phyloP scores from a whole-genome alignment of 768 basidiomycete genomes.

The Russula ochroleuca region DNA sequence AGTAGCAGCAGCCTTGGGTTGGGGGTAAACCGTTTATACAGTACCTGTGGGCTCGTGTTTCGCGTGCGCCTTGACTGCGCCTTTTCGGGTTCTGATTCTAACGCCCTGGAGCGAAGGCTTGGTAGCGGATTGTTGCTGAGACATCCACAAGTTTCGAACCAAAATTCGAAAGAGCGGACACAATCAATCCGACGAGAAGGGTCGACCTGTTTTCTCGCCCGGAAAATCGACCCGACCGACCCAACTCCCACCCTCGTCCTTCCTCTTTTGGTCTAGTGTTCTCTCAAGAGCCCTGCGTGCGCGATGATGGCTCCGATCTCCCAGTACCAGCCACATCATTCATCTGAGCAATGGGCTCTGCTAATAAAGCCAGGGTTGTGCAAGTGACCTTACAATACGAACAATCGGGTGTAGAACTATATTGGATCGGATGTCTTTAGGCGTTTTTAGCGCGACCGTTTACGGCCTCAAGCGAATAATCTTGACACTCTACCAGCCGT shows the following conservation, averaged over 20 bases:
- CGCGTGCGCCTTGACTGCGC: constrained; percentile 86
- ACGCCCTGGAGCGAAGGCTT: constrained; percentile 93
- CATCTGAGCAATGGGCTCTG: not conserved
- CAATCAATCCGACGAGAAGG: constrained; percentile 16
- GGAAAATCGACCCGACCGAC: not conserved
- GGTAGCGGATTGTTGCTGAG: constrained; percentile 77
- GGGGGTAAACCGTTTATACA: no score
- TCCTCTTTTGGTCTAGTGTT: not conserved
- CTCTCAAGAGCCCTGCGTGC: no score
- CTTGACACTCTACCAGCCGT: not conserved
- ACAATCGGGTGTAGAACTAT: not conserved
- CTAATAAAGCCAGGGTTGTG: not conserved
- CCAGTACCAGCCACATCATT: no score
- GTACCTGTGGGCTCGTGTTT: constrained; percentile 90
- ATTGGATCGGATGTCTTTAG: not conserved
- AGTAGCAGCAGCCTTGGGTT: no score
- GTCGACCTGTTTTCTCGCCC: not conserved
- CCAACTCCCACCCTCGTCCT: not conserved
- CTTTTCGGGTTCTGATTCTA: constrained; percentile 89
- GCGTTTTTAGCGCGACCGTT: not conserved
- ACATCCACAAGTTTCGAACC: constrained; percentile 70
- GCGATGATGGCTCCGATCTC: no score
- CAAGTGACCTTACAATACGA: not conserved
- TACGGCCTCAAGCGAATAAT: not conserved
- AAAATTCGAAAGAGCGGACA: constrained; percentile 26